phyloP scores from a whole-genome alignment of 208 protist genomes.

The Spongospora subterranea region DNA sequence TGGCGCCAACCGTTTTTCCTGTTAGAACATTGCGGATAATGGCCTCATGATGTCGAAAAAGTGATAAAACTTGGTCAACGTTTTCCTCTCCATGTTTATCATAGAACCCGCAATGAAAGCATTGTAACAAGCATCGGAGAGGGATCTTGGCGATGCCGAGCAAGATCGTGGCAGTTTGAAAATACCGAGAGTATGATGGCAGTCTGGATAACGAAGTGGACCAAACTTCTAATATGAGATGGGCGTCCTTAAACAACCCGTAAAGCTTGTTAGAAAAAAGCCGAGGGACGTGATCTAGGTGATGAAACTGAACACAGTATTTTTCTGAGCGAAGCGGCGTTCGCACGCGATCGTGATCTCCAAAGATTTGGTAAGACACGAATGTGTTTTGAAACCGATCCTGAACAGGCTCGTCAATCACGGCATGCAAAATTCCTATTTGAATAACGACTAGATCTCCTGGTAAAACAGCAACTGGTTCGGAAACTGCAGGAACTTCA shows the following conservation, averaged over 20 bases:
- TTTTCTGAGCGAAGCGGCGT: background rate
- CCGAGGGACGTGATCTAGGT: background rate
- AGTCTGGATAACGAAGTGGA: background rate
- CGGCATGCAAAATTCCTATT: background rate
- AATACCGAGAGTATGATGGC: background rate
- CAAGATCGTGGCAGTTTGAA: background rate
- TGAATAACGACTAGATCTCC: background rate
- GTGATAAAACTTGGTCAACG: background rate
- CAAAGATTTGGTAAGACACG: background rate
- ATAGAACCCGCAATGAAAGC: background rate
- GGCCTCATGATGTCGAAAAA: background rate
- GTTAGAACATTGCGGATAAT: background rate
- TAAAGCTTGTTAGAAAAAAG: background rate
- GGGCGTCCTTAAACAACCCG: background rate
- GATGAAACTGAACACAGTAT: background rate
- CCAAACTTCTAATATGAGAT: background rate
- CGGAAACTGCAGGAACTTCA: background rate
- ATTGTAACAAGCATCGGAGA: background rate
- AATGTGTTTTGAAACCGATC: background rate
- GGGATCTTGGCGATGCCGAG: background rate
- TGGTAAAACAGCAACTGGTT: background rate
- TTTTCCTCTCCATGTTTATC: background rate
- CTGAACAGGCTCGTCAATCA: background rate
- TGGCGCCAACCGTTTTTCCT: background rate
- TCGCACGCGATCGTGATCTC: background rate